Conservation (phyloP, 345 rosid species). For the Mercurialis annua region DNA sequence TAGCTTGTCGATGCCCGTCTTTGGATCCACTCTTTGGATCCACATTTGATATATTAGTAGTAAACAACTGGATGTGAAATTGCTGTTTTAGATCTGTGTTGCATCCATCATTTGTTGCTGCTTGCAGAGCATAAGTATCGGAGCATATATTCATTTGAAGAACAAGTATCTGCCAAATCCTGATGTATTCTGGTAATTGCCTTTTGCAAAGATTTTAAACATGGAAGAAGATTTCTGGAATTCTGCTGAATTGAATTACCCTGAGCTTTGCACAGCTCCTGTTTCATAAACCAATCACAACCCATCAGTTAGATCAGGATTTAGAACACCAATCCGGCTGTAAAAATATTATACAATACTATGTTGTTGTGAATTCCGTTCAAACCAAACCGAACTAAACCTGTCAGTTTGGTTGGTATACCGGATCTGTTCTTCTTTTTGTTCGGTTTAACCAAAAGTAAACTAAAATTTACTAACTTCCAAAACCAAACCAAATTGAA, state of each 20-base stretch:
- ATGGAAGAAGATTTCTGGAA: constrained; percentile 72
- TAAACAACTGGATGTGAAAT: no score
- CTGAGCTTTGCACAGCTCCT: constrained; percentile 89
- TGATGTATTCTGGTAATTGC: constrained; percentile 80
- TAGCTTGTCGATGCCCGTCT: neutral
- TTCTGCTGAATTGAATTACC: constrained; percentile 76
- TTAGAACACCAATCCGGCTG: neutral
- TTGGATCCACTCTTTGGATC: neutral
- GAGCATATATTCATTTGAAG: constrained; percentile 84
- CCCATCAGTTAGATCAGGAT: neutral
- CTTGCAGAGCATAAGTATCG: constrained; percentile 67
- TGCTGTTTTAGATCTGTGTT: neutral
- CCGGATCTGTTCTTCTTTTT: no score
- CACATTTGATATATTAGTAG: neutral
- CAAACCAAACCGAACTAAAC: no score
- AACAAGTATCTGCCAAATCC: constrained; percentile 86
- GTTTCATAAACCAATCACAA: constrained; percentile 19
- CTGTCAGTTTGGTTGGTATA: no score
- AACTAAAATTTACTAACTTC: no score
- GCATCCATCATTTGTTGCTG: constrained; percentile 26
- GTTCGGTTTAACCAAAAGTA: no score
- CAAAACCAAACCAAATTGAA: no score
- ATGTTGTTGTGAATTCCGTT: no score
- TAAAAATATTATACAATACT: neutral
- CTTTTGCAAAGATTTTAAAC: constrained; percentile 79